Percentiles rank a stretch among this genome's conserved stretches.
Conservation (phyloP, 2,329 filamentous ascomycete genomes). For the Fusarium nanum region DNA sequence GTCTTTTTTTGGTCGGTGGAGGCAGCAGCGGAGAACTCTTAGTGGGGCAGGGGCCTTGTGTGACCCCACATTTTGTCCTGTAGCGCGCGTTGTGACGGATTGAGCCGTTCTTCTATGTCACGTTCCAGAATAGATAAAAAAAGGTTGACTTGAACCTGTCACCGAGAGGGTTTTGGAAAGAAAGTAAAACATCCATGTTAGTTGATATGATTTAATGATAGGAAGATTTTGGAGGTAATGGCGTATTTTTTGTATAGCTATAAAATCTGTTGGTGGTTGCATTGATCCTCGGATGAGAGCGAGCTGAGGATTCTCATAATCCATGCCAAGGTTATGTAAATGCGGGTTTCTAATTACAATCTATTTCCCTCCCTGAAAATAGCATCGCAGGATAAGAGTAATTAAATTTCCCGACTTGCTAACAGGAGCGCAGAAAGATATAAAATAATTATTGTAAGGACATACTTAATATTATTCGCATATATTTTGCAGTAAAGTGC, state of each 20-base stretch:
- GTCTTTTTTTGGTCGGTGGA: slow-evolving; percentile 39
- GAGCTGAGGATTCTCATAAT: slow-evolving; percentile 5
- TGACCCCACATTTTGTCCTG: slow-evolving; percentile 28
- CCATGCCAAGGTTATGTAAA: slow-evolving; percentile 9
- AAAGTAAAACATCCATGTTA: background rate
- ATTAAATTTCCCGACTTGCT: background rate
- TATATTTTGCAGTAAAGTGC: background rate
- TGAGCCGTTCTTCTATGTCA: slow-evolving; percentile 29
- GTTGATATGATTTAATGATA: background rate
- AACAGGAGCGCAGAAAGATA: background rate
- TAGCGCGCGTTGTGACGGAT: slow-evolving; percentile 27
- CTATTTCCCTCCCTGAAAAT: background rate
- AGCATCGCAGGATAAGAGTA: background rate
- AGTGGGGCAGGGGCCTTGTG: slow-evolving; percentile 32
- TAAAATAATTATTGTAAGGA: background rate
- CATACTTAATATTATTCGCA: background rate
- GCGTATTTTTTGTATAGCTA: background rate
- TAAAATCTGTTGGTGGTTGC: background rate
- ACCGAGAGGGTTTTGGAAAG: background rate
- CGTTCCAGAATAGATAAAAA: slow-evolving; percentile 21
- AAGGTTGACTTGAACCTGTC: background rate
- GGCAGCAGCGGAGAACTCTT: slow-evolving; percentile 36
- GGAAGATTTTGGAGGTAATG: background rate
- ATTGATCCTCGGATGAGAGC: background rate
- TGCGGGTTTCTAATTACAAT: background rate